Percentiles rank a stretch among this genome's conserved stretches.
Evolutionary conservation across 148 eudicot genomes (phyloP).

Genomic region (Cornus controversa): DNA sequence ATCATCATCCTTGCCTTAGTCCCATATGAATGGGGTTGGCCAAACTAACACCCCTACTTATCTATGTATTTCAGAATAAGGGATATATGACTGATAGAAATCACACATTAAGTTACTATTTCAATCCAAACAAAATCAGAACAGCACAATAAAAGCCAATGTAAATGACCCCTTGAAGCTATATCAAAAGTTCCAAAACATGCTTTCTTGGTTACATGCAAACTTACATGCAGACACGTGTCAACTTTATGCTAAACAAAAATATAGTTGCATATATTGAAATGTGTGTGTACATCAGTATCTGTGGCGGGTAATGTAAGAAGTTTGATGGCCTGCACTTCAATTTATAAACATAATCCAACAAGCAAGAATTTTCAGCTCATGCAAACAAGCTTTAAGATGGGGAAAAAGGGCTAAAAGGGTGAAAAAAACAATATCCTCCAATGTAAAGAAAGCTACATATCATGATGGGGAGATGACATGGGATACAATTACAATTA

Average conservation of each 20-base stretch:
- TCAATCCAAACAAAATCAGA: background rate
- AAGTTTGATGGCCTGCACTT: background rate
- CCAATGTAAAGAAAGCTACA: background rate
- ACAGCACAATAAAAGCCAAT: background rate
- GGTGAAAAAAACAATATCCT: background rate
- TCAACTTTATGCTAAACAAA: too few relatives aligned
- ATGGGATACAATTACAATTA: background rate
- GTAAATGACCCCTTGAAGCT: background rate
- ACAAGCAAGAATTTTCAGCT: background rate
- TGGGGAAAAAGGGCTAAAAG: background rate
- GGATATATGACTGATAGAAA: background rate
- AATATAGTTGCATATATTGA: background rate
- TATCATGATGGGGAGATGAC: background rate
- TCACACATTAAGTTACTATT: background rate
- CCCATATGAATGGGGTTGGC: too few relatives aligned
- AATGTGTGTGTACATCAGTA: background rate
- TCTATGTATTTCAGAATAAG: background rate
- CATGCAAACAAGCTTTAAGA: background rate
- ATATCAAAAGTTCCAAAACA: too few relatives aligned
- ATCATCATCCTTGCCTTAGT: too few relatives aligned
- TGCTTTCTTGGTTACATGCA: background rate
- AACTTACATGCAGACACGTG: too few relatives aligned
- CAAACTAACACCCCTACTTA: background rate
- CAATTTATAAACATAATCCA: background rate
- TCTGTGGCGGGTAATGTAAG: background rate